Evolutionary conservation across 192 early-diverging fungal genomes (phyloP), one percentile per base, ranked within the genome.

Genomic region (Martensiomyces pterosporus): DNA sequence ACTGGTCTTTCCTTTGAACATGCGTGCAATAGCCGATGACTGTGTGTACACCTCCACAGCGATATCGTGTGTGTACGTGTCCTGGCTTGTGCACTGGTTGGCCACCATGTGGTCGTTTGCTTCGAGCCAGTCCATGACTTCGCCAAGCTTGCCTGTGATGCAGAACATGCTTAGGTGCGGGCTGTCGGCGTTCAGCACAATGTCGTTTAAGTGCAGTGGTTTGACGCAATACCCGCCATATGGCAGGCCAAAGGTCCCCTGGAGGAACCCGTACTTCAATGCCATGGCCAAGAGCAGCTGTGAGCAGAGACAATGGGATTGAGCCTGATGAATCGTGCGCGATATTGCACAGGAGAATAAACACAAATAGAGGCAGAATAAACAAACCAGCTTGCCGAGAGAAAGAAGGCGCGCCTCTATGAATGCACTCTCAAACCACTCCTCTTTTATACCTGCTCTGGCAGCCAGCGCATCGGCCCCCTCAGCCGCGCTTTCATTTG

Each of bases 151-250:
- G 9, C 69, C 69, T 15, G 64, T 26, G 10, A 73, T 51, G 47
- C 69, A 65, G 33, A 65, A 73, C 69, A 73, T 73, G 6, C 40
- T 15, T 9, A 41, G 41, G 26, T 64, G 19, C 9, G 45, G 37
- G 50, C 60, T 73, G 45, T 48, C 53, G 1, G 62, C 49, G 16
- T 39, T 47, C 39, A 73, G 43, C 3, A 49, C 12, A 21, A 73
- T 59, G 17, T 59, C 52, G 26, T 26, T 23, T 6, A 67, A 43
- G 4, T 1, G 17, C 1, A 33, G 37, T 2, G 64, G 64, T 8
- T 39, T 45, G 4, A 75, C 57, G 18, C 60, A 64, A 51, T 75
- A 75, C 2, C 71, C 71, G 32, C 71, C 71, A 24, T 75, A 75
- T 3, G 71, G 71, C 21, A 75, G 39, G 4, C 71, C 65, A 48